These are phyloP conservation scores for Sanguinoderma infundibulare DNA, from an alignment of 1,284 basidiomycete species.

Conservation along the genomic window DNA sequence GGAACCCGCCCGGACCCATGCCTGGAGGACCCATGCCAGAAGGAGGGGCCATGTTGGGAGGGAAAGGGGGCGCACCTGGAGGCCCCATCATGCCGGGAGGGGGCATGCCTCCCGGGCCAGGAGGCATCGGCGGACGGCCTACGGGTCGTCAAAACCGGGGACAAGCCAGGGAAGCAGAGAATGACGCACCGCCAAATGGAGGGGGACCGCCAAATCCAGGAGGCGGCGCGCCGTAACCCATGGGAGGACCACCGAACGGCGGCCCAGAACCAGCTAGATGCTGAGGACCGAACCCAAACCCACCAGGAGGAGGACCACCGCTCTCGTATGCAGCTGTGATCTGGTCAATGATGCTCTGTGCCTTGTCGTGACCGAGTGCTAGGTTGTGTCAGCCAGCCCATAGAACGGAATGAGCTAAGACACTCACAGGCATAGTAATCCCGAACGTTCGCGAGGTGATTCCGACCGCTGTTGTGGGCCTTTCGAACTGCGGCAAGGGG, in stretches of 20 bases:
- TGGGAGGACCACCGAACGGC: slow-evolving; percentile 53
- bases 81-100: slow-evolving; percentile 55
- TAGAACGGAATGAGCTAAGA: neutral
- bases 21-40: slow-evolving; percentile 41
- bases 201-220: slow-evolving; percentile 39
- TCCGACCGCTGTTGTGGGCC: slow-evolving; percentile 96
- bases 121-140: slow-evolving; percentile 76
- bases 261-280: slow-evolving; percentile 53
- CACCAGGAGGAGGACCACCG: slow-evolving; percentile 81
- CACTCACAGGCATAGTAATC: slow-evolving; percentile 94
- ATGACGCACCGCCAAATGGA: slow-evolving; percentile 54
- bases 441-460: slow-evolving; percentile 94
- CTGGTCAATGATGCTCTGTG: slow-evolving; percentile 95
- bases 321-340: slow-evolving; percentile 91
- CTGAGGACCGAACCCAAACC: slow-evolving; percentile 80
- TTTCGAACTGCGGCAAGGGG: slow-evolving; percentile 76
- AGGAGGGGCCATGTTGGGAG: slow-evolving; percentile 34
- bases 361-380: slow-evolving; percentile 96
- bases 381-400: slow-evolving; percentile 19
- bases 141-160: slow-evolving; percentile 13
- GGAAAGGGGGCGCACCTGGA: slow-evolving; percentile 43
- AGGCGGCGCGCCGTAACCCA: slow-evolving; percentile 51
- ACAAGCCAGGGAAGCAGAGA: slow-evolving; percentile 3
- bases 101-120: slow-evolving; percentile 45
- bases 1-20: slow-evolving; percentile 39